Evolutionary conservation across 2,329 filamentous ascomycete species (phyloP), one percentile per base, ranked within the genome.

Genomic region (Blastomyces silverae): DNA sequence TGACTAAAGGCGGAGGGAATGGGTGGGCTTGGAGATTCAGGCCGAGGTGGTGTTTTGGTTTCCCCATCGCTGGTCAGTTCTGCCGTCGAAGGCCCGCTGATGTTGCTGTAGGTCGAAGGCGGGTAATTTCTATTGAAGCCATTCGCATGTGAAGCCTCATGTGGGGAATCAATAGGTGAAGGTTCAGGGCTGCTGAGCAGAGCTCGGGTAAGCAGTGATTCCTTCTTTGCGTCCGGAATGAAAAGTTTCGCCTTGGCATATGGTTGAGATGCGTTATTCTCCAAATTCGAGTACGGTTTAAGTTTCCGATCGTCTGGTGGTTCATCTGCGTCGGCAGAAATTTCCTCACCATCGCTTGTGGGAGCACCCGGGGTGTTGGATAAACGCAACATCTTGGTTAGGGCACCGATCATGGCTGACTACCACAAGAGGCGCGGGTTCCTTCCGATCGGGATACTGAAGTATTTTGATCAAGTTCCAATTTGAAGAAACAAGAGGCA

Each of bases 31-130:
- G 92, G 91, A 0, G 91, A 93, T 75, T 86, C 91, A 46, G 91
- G 90, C 64, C 91, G 84, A n/a, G 91, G 89, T 53, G 93, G 92
- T 72, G 91, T 97, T 22, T 92, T 96, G 66, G 95, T 80, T 66
- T 91, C 92, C 65, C 90, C 94, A 72, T 97, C 94, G 77, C 92
- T 97, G n/a, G 92, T 97, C 65, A 97, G 82, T 69, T 97, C 93
- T 48, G 90, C 90, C 2, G 91, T 95, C 1, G 92, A 96, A 57
- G 90, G 84, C 66, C 89, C 79, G 78, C 92, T 96, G 69, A 87
- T 80, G 73, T 88, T 93, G 80, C 91, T 95, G 74, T 87, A 70
- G 71, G 89, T 87, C 66, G 89, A 93, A 66, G 86, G 77, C 79
- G 78, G 70, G 81, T 77, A 67, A 73, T 67, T 65, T 73, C 66